Evolutionary conservation across 2,329 filamentous ascomycete species (phyloP).

Genomic region (Nemania serpens): DNA sequence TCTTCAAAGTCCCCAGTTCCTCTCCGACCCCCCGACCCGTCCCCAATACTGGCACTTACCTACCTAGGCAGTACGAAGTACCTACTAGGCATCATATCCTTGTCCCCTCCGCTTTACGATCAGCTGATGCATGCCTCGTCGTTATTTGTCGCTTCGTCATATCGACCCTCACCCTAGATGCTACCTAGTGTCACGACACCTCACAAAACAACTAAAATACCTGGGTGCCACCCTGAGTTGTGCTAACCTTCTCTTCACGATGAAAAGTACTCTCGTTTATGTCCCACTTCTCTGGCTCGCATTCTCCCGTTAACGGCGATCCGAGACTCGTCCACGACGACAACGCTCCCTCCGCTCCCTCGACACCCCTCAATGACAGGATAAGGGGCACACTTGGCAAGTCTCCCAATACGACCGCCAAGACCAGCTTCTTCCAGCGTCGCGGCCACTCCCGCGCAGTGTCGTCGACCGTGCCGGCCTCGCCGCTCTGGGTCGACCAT

Average conservation of each 20-base stretch:
- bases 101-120: too few species aligned
- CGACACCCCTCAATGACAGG: constrained; percentile 33
- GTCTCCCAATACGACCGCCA: constrained; percentile 7
- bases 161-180: constrained; percentile 11
- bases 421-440: constrained; percentile 34
- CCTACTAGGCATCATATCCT: background rate
- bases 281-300: constrained; percentile 70
- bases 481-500: constrained; percentile 38
- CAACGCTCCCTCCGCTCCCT: constrained; percentile 31
- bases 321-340: constrained; percentile 40
- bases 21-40: too few species aligned
- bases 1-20: too few species aligned
- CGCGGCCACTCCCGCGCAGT: constrained; percentile 34
- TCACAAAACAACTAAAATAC: background rate
- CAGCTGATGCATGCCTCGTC: constrained; percentile 13
- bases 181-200: background rate
- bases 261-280: constrained; percentile 82
- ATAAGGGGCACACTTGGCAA: constrained; percentile 1
- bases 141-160: constrained; percentile 22
- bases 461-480: constrained; percentile 35
- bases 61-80: background rate
- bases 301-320: constrained; percentile 46
- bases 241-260: constrained; percentile 41
- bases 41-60: background rate
- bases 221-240: constrained; percentile 28